Evolutionary conservation across 306 rosid genomes (phyloP).

Genomic region (Coriaria nepalensis): DNA sequence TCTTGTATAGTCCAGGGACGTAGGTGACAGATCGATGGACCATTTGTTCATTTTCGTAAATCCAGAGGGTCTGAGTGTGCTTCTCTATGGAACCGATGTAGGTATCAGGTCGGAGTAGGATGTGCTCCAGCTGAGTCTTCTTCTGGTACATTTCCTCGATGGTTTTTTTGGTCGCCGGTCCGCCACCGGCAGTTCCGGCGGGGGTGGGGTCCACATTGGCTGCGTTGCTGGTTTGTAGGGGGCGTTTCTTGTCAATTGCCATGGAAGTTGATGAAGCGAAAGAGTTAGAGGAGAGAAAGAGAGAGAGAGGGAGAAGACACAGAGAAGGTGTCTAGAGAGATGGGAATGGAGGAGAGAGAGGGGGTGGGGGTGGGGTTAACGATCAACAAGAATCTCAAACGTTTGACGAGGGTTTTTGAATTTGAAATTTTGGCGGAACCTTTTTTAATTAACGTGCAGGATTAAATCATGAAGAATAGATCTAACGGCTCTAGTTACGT

Average conservation of each 20-base stretch:
- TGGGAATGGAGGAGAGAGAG: conserved; percentile 2
- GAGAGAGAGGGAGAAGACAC: conserved; percentile 13
- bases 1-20: conserved; percentile 89
- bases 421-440: conserved; percentile 11
- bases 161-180: conserved; percentile 23
- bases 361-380: not conserved
- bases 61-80: conserved; percentile 78
- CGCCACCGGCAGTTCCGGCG: not conserved
- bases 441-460: not conserved
- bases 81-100: conserved; percentile 85
- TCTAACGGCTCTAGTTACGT: too few species aligned
- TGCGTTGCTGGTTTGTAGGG: conserved; percentile 49
- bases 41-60: conserved; percentile 58
- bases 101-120: conserved; percentile 88
- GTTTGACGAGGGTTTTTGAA: not conserved
- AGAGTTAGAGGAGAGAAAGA: not conserved
- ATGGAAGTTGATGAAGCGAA: conserved; percentile 17
- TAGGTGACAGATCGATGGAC: conserved; percentile 50
- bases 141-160: conserved; percentile 89
- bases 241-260: conserved; percentile 47
- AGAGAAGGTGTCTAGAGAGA: conserved; percentile 15
- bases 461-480: too few species aligned
- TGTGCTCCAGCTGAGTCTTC: conserved; percentile 89
- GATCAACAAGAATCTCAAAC: too few species aligned
- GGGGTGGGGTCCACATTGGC: conserved; percentile 33